A percentile compares a stretch with the other conserved stretches of the same genome.
phyloP scores from a whole-genome alignment of 352 stramenopile genomes.

The Globisporangium megalacanthum region DNA sequence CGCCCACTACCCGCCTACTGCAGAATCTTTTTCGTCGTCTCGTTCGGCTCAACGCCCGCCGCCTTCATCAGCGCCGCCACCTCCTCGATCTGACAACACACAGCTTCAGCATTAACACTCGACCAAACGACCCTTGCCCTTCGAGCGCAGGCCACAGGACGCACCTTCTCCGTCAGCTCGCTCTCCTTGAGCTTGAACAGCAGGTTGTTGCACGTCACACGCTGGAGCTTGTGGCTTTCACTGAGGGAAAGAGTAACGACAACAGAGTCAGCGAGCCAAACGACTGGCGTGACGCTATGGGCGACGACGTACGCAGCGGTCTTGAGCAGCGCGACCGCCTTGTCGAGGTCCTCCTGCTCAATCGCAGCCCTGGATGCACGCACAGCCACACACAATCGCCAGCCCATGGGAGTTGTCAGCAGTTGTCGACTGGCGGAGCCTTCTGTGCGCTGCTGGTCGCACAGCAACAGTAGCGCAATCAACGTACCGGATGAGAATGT shows the following conservation, averaged over 20 bases:
- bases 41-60: conserved; percentile 70
- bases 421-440: no score
- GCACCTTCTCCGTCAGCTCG: conserved; percentile 62
- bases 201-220: conserved; percentile 85
- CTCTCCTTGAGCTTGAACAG: conserved; percentile 84
- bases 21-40: conserved; percentile 81
- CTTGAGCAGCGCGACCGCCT: conserved; percentile 66
- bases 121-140: background rate
- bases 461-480: background rate
- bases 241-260: conserved; percentile 14
- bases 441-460: background rate
- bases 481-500: conserved; percentile 71
- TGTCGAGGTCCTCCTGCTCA: conserved; percentile 66
- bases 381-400: background rate
- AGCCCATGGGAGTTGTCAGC: background rate
- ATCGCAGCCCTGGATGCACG: conserved; percentile 42
- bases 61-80: conserved; percentile 75
- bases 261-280: conserved; percentile 6
- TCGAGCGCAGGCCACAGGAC: background rate
- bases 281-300: background rate
- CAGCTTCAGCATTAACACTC: background rate
- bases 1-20: conserved; percentile 32
- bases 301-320: conserved; percentile 55
- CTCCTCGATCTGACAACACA: conserved; percentile 47
- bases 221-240: conserved; percentile 67